Conservation (phyloP, 1,139 yeast species). For the Candida tropicalis region DNA sequence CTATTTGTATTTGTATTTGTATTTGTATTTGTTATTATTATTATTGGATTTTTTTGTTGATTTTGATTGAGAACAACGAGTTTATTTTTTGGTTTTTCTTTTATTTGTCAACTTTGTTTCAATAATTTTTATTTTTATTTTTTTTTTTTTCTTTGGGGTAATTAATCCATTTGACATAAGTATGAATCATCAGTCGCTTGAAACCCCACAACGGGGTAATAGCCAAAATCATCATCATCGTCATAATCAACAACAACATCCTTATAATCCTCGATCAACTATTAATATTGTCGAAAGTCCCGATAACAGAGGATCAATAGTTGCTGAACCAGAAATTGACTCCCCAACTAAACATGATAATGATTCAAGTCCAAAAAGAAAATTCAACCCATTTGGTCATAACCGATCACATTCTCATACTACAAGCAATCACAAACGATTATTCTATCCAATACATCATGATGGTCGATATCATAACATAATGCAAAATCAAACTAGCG, state of each 20-base stretch:
- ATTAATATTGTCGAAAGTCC: slow-evolving; percentile 12
- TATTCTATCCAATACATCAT: slow-evolving; percentile 16
- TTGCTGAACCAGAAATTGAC: slow-evolving; percentile 7
- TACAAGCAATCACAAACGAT: slow-evolving; percentile 6
- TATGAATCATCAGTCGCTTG: slow-evolving; percentile 10
- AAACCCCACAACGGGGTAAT: slow-evolving; percentile 9
- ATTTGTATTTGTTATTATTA: too few relatives aligned
- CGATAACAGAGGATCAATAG: slow-evolving; percentile 12
- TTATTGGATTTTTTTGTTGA: too few relatives aligned
- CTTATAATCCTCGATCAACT: slow-evolving; percentile 5
- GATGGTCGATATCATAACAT: slow-evolving; percentile 10
- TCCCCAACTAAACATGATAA: not conserved
- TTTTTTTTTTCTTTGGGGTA: not conserved
- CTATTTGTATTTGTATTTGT: too few relatives aligned
- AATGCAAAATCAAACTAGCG: not conserved
- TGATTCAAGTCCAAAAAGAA: slow-evolving; percentile 3
- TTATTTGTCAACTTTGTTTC: slow-evolving; percentile 3
- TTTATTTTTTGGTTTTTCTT: not conserved
- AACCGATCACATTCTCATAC: slow-evolving; percentile 15
- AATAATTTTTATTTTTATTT: not conserved
- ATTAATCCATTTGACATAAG: slow-evolving; percentile 1
- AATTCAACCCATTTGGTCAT: slow-evolving; percentile 7
- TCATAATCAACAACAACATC: slow-evolving; percentile 2
- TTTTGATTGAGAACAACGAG: slow-evolving; percentile 2
- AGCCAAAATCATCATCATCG: slow-evolving; percentile 3